These are phyloP conservation scores for Fonsecaea erecta DNA, from an alignment of 2,329 filamentous ascomycete species.

Conservation along the genomic window DNA sequence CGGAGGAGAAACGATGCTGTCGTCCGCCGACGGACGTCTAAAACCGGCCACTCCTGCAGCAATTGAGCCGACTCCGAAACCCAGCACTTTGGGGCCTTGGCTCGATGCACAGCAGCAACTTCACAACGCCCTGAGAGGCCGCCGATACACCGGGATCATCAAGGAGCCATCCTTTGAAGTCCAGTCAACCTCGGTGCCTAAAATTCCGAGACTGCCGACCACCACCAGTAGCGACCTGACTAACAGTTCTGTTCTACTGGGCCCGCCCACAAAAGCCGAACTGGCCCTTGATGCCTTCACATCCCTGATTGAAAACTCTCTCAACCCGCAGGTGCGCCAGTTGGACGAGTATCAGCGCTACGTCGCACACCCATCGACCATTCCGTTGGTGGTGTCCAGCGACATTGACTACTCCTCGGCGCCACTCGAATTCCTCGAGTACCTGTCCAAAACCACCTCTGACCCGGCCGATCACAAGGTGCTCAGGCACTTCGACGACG, in stretches of 20 bases:
- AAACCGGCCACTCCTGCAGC: constrained; percentile 40
- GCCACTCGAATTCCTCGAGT: constrained; percentile 73
- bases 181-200: constrained; percentile 30
- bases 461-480: constrained; percentile 31
- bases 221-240: constrained; percentile 43
- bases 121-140: constrained; percentile 41
- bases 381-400: constrained; percentile 68
- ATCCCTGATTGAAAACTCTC: constrained; percentile 80
- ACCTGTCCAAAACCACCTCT: constrained; percentile 59
- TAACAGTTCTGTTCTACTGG: constrained; percentile 49
- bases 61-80: constrained; percentile 35
- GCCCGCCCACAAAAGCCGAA: constrained; percentile 80
- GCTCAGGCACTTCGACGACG: constrained; percentile 60
- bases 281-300: constrained; percentile 71
- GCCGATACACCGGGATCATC: constrained; percentile 57
- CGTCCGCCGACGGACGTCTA: constrained; percentile 26
- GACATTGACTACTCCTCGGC: constrained; percentile 42
- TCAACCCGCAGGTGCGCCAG: constrained; percentile 79
- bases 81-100: constrained; percentile 41
- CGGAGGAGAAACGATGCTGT: constrained; percentile 37
- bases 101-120: constrained; percentile 43
- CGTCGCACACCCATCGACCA: constrained; percentile 83
- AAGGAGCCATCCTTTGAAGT: constrained; percentile 53
- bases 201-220: constrained; percentile 34
- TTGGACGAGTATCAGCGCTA: constrained; percentile 90